Conservation (phyloP, 2,329 filamentous ascomycete species). For the Monosporascus sp. region DNA sequence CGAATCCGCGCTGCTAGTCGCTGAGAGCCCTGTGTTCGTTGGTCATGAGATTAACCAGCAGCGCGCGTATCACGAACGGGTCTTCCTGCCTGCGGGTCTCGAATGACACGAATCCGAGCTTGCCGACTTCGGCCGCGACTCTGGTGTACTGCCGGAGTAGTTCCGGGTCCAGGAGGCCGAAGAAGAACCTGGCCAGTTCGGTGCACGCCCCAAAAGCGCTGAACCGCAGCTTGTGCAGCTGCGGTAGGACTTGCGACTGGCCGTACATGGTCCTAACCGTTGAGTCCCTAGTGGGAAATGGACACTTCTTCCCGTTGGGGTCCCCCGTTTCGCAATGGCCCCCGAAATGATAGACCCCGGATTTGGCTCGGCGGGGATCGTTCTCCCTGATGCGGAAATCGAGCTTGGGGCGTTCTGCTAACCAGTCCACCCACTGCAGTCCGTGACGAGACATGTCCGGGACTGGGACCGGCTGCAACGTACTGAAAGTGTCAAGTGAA, state of each 20-base stretch:
- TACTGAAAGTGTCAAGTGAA: constrained; percentile 3
- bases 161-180: background rate
- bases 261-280: no score
- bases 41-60: constrained; percentile 3
- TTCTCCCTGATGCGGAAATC: background rate
- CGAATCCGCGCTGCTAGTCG: constrained; percentile 1
- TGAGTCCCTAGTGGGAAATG: background rate
- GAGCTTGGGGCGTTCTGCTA: constrained; percentile 1
- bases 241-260: background rate
- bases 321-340: background rate
- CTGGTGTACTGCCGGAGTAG: background rate
- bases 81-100: background rate
- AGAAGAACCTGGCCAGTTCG: background rate
- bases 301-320: background rate
- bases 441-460: constrained; percentile 2
- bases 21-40: background rate
- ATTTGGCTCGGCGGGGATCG: background rate
- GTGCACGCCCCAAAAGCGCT: background rate
- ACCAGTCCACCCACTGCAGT: constrained; percentile 2
- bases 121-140: background rate
- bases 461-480: background rate
- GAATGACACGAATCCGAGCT: background rate
- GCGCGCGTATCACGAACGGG: background rate
- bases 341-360: background rate
- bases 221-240: background rate